These are phyloP conservation scores for Leccinum imitatum DNA, from an alignment of 768 basidiomycete genomes.

Conservation along the genomic window DNA sequence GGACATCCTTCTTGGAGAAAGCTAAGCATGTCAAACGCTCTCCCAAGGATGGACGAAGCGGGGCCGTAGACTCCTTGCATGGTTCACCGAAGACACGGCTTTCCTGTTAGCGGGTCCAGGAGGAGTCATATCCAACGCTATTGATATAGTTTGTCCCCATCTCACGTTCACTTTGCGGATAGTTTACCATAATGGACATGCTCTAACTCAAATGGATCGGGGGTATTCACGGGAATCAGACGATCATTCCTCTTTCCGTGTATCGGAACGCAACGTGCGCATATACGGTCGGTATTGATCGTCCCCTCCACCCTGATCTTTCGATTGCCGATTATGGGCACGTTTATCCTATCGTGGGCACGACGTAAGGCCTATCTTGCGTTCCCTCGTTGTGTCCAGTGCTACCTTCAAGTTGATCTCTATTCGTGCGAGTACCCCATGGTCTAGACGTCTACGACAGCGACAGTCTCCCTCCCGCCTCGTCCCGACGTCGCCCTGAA, in stretches of 20 bases:
- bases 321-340: conserved; percentile 39
- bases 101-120: conserved; percentile 38
- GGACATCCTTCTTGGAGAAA: conserved; percentile 36
- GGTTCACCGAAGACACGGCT: conserved; percentile 26
- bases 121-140: conserved; percentile 42
- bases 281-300: conserved; percentile 11
- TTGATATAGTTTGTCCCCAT: conserved; percentile 39
- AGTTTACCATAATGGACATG: too few relatives aligned
- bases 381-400: background rate
- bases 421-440: too few relatives aligned
- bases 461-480: too few relatives aligned
- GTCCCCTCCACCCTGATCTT: background rate
- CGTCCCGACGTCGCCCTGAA: too few relatives aligned
- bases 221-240: conserved; percentile 31
- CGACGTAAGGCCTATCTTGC: conserved; percentile 29
- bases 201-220: conserved; percentile 35
- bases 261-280: conserved; percentile 34
- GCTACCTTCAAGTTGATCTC: too few relatives aligned
- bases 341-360: conserved; percentile 39
- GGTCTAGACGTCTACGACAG: too few relatives aligned
- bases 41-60: conserved; percentile 35
- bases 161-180: conserved; percentile 21
- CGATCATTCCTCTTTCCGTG: conserved; percentile 33
- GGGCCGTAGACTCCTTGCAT: conserved; percentile 36
- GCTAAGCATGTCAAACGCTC: conserved; percentile 34